Percentiles rank a stretch among this genome's conserved stretches.
Conservation (phyloP, 805 yeast genomes). For the Grigorovia jiainica region DNA sequence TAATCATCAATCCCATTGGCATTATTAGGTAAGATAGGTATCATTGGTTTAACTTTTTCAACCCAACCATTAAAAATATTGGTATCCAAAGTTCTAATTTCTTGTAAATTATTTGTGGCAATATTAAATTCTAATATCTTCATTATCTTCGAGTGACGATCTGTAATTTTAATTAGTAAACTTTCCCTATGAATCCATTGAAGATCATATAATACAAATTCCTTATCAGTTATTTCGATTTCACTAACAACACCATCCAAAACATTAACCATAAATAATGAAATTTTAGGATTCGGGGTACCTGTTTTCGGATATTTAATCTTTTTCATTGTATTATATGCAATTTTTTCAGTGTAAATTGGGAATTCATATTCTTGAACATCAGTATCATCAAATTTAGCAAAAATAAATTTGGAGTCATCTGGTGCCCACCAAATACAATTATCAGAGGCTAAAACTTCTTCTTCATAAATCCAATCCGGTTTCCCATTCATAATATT, state of each 20-base stretch:
- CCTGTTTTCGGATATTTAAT: conserved; percentile 74
- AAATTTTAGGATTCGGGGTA: conserved; percentile 44
- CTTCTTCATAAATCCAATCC: conserved; percentile 84
- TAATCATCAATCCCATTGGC: conserved; percentile 21
- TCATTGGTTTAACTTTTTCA: conserved; percentile 38
- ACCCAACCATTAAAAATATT: conserved; percentile 48
- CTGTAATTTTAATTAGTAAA: conserved; percentile 50
- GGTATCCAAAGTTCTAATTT: conserved; percentile 38
- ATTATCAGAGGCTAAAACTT: conserved; percentile 47
- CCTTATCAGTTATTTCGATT: conserved; percentile 25
- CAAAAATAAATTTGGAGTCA: conserved; percentile 44
- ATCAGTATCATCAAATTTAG: conserved; percentile 48
- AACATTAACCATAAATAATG: conserved; percentile 37
- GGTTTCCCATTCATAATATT: conserved; percentile 58
- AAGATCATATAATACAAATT: conserved; percentile 50
- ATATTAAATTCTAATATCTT: conserved; percentile 40
- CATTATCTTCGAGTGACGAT: conserved; percentile 49
- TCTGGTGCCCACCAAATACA: conserved; percentile 71
- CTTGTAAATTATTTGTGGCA: conserved; percentile 21
- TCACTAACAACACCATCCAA: conserved; percentile 14
- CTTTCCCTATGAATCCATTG: conserved; percentile 45
- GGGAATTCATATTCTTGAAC: conserved; percentile 48
- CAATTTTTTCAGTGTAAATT: conserved; percentile 34
- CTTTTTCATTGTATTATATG: conserved; percentile 38
- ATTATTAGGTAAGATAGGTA: conserved; percentile 31